Evolutionary conservation across 495 filamentous ascomycete genomes (phyloP), one percentile per base, ranked within the genome.

Genomic region (Antarctomyces pellizariae): DNA sequence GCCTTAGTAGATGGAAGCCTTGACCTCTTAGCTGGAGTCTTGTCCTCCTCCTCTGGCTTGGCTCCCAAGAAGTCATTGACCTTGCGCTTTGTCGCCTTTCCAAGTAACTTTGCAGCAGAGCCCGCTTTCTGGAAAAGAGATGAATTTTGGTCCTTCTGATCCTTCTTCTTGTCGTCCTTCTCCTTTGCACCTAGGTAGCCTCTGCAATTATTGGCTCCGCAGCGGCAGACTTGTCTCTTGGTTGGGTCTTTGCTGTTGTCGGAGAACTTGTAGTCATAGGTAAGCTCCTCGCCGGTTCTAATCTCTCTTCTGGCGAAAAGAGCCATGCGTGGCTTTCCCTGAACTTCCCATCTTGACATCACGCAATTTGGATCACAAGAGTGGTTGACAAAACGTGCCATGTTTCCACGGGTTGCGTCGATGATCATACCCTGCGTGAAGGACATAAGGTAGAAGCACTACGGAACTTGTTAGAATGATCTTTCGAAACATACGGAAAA

Each of bases 261-360:
- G n/a, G n/a, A n/a, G 44, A 97, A 97, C 47, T 97, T 97, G 60
- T 97, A 97, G 57, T 97, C 86, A 48, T 97, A 97, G n/a, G 82
- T 95, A 33, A 97, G 53, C 44, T 97, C 86, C 26, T 93, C 79
- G 19, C 86, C 86, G 13, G 80, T 90, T 60, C 73, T 75, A 43
- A 97, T 76, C 1, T 75, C 79, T 6, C 58, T 53, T 6, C 84
- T 83, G 15, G 86, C 89, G 45, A 97, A 97, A 1, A 97, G 63
- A 13, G 83, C 86, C 83, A 97, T 95, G 26, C 86, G 72, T 23
- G 86, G 89, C 39, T 89, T 80, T 10, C 79, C 79, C 17, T 67
- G 67, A n/a, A 97, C 86, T 26, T 79, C 84, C 80, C 80, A 90
- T 50, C 92, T 93, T 28, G 83, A 72, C 76, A 97, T 93, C 15